These are phyloP conservation scores for Apostasia ramifera DNA, from an alignment of 106 monocot species.

Conservation along the genomic window DNA sequence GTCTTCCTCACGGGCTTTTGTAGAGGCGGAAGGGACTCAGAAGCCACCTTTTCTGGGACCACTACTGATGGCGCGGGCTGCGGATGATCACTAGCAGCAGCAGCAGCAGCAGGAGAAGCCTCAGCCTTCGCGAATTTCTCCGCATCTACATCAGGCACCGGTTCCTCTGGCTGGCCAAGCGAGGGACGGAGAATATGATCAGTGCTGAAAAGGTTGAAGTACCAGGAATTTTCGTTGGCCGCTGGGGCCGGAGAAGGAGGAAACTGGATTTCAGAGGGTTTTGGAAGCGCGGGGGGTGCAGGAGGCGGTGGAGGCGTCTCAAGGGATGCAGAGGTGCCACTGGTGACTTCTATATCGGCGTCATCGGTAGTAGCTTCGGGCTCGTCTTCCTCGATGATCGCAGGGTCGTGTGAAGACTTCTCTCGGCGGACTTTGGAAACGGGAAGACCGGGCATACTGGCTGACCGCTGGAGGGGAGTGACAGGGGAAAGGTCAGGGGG, in stretches of 20 bases:
- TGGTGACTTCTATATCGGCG: constrained; percentile 17
- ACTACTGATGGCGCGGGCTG: neutral
- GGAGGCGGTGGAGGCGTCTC: constrained; percentile 6
- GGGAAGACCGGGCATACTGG: constrained; percentile 70
- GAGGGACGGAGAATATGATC: constrained; percentile 33
- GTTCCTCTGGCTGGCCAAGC: constrained; percentile 28
- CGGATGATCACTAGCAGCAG: neutral
- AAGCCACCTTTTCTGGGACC: constrained; percentile 15
- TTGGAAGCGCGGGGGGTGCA: constrained; percentile 4
- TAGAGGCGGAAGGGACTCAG: constrained; percentile 8
- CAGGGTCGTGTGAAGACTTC: constrained; percentile 11
- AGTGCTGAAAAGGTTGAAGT: constrained; percentile 47
- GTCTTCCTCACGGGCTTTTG: constrained; percentile 14
- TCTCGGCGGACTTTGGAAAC: constrained; percentile 4
- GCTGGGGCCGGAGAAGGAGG: constrained; percentile 19
- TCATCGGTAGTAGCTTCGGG: constrained; percentile 16
- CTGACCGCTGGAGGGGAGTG: constrained; percentile 50
- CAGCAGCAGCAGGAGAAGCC: constrained; percentile 4
- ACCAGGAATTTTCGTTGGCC: constrained; percentile 2
- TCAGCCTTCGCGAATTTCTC: constrained; percentile 8
- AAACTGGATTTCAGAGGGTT: neutral
- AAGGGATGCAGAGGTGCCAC: constrained; percentile 8
- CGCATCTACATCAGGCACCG: neutral
- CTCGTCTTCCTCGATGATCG: constrained; percentile 60
- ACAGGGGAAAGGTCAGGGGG: constrained; percentile 33